Conservation (phyloP, 1,284 basidiomycete genomes). For the Papiliotrema nemorosa region DNA sequence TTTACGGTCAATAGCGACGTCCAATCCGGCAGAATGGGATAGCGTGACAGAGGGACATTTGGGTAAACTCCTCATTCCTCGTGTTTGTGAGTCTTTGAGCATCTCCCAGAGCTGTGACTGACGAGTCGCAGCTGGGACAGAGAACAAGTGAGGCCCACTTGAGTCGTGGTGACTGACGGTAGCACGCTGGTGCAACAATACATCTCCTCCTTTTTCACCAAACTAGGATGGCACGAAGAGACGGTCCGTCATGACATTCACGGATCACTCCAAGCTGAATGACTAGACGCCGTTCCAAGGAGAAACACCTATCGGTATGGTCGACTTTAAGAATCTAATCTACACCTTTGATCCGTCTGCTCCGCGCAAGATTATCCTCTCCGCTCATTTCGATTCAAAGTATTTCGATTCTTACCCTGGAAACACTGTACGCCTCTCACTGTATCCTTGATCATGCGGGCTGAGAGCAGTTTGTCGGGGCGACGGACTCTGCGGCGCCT, state of each 20-base stretch:
- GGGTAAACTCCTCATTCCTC: slow-evolving; percentile 74
- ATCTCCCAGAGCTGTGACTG: neutral
- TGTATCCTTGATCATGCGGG: neutral
- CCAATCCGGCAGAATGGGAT: slow-evolving; percentile 38
- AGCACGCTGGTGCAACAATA: slow-evolving; percentile 75
- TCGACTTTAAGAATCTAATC: slow-evolving; percentile 84
- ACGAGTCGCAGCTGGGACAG: slow-evolving; percentile 41
- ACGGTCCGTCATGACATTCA: slow-evolving; percentile 44
- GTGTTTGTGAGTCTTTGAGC: slow-evolving; percentile 59
- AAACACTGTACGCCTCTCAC: slow-evolving; percentile 60
- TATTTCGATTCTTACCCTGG: slow-evolving; percentile 69
- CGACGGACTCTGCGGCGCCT: slow-evolving; percentile 94
- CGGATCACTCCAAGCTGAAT: neutral
- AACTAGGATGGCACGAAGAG: slow-evolving; percentile 79
- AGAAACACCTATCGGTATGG: slow-evolving; percentile 77
- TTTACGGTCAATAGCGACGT: slow-evolving; percentile 18
- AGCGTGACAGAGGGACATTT: slow-evolving; percentile 56
- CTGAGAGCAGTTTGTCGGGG: slow-evolving; percentile 79
- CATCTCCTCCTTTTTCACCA: slow-evolving; percentile 64
- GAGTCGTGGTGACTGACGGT: slow-evolving; percentile 29
- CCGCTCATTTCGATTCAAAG: slow-evolving; percentile 96
- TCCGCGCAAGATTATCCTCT: slow-evolving; percentile 72
- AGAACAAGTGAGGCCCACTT: slow-evolving; percentile 38
- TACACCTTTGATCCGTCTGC: slow-evolving; percentile 91
- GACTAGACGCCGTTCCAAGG: slow-evolving; percentile 65